A percentile compares a stretch with the other conserved stretches of the same genome.
These are phyloP conservation scores for Jatropha curcas DNA, from an alignment of 345 rosid species.

Conservation along the genomic window DNA sequence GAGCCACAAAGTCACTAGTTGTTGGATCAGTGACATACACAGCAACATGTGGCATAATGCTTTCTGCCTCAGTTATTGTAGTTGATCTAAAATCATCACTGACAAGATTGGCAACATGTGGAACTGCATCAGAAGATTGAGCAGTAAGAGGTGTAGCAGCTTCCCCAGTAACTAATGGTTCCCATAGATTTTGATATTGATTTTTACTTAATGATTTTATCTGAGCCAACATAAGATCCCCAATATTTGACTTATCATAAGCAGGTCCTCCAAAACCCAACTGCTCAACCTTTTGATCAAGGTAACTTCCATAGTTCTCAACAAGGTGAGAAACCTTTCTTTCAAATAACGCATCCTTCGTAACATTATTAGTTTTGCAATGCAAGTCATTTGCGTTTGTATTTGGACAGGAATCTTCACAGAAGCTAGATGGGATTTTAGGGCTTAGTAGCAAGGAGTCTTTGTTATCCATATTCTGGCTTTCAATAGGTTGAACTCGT, in stretches of 20 bases:
- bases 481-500: slow-evolving; percentile 25
- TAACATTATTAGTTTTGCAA: slow-evolving; percentile 12
- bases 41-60: slow-evolving; percentile 6
- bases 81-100: slow-evolving; percentile 32
- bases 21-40: slow-evolving; percentile 10
- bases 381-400: slow-evolving; percentile 18
- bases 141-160: slow-evolving; percentile 21
- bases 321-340: slow-evolving; percentile 29
- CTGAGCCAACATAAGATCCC: slow-evolving; percentile 22
- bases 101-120: neutral
- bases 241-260: slow-evolving; percentile 23
- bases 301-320: slow-evolving; percentile 19
- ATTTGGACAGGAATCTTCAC: slow-evolving; percentile 16
- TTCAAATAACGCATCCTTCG: slow-evolving; percentile 15
- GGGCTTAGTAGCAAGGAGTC: slow-evolving; percentile 10
- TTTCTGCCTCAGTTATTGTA: slow-evolving; percentile 22
- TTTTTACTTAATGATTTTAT: slow-evolving; percentile 26
- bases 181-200: slow-evolving; percentile 27
- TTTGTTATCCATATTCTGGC: slow-evolving; percentile 24
- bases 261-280: slow-evolving; percentile 22
- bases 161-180: slow-evolving; percentile 17
- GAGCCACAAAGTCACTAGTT: slow-evolving; percentile 30
- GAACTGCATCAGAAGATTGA: slow-evolving; percentile 27
- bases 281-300: slow-evolving; percentile 27
- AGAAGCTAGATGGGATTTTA: slow-evolving; percentile 4